phyloP scores from a whole-genome alignment of 2,329 filamentous ascomycete species.

The Monosporascus sp. region DNA sequence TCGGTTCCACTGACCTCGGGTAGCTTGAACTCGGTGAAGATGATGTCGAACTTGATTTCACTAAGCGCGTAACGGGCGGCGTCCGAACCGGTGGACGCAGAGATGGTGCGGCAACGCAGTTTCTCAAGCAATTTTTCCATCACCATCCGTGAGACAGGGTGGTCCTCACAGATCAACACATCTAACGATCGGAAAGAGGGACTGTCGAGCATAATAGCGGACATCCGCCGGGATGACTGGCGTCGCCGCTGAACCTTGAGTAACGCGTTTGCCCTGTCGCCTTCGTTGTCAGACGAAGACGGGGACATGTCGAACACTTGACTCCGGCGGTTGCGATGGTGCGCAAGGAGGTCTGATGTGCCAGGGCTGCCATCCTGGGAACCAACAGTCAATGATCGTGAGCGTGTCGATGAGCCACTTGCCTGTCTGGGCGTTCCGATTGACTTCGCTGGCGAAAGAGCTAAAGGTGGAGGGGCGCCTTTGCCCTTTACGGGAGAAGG shows the following conservation, averaged over 20 bases:
- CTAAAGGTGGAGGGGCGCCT: slow-evolving; percentile 42
- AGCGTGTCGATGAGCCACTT: slow-evolving; percentile 61
- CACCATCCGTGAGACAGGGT: slow-evolving; percentile 94
- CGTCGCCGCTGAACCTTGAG: slow-evolving; percentile 87
- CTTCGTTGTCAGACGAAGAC: slow-evolving; percentile 95
- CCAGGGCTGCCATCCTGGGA: slow-evolving; percentile 87
- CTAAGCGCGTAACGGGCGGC: slow-evolving; percentile 91
- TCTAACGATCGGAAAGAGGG: slow-evolving; percentile 88
- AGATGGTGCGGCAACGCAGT: slow-evolving; percentile 88
- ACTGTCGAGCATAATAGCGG: slow-evolving; percentile 81
- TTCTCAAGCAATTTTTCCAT: slow-evolving; percentile 98
- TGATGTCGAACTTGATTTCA: slow-evolving; percentile 97
- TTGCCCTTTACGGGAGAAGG: slow-evolving; percentile 55
- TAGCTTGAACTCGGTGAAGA: slow-evolving; percentile 95
- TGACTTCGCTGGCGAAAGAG: slow-evolving; percentile 60
- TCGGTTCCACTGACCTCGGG: slow-evolving; percentile 94
- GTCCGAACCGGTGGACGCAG: slow-evolving; percentile 83
- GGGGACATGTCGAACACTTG: slow-evolving; percentile 96
- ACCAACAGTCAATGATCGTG: slow-evolving; percentile 86
- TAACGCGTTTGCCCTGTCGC: slow-evolving; percentile 83
- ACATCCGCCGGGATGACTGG: slow-evolving; percentile 93
- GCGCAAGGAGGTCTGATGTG: slow-evolving; percentile 60
- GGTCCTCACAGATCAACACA: slow-evolving; percentile 94
- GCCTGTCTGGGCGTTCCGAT: slow-evolving; percentile 55
- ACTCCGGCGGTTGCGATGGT: slow-evolving; percentile 85